phyloP scores from a whole-genome alignment of 306 rosid genomes.

The Nissolia schottii region DNA sequence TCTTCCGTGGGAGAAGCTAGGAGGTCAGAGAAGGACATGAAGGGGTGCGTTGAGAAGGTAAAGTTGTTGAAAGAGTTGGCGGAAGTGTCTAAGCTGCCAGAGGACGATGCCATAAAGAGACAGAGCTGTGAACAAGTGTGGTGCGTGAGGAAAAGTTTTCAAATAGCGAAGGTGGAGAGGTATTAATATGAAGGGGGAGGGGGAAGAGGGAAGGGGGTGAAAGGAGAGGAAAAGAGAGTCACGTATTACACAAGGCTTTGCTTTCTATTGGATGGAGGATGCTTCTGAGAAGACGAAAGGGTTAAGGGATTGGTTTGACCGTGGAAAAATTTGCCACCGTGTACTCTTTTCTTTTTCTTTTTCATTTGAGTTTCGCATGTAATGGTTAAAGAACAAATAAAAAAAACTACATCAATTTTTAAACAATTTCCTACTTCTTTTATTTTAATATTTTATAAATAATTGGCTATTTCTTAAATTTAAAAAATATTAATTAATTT shows the following conservation, averaged over 20 bases:
- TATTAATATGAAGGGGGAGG: conserved; percentile 6
- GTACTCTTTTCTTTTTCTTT: background rate
- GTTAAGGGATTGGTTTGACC: conserved; percentile 52
- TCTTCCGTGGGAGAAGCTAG: conserved; percentile 36
- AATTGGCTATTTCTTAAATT: too few relatives aligned
- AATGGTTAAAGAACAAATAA: too few relatives aligned
- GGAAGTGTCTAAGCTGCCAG: conserved; percentile 67
- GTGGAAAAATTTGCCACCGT: conserved; percentile 35
- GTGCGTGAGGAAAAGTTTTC: conserved; percentile 1
- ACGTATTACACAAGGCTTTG: conserved; percentile 44
- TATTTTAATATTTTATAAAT: too few relatives aligned
- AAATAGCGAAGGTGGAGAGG: background rate
- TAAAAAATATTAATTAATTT: too few relatives aligned
- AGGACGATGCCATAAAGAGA: conserved; percentile 52
- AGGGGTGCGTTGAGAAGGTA: conserved; percentile 66
- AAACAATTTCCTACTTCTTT: too few relatives aligned
- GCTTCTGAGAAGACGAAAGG: conserved; percentile 50
- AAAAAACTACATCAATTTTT: too few relatives aligned
- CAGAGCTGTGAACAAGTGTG: background rate
- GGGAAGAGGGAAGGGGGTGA: too few relatives aligned
- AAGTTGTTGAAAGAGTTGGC: conserved; percentile 55
- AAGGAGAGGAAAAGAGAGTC: conserved; percentile 6
- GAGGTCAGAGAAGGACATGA: conserved; percentile 77
- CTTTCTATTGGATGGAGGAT: conserved; percentile 27
- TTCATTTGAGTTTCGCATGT: background rate